Base-by-base conservation (phyloP, 176 grass and related monocot species). In the Oryza punctata region DNA sequence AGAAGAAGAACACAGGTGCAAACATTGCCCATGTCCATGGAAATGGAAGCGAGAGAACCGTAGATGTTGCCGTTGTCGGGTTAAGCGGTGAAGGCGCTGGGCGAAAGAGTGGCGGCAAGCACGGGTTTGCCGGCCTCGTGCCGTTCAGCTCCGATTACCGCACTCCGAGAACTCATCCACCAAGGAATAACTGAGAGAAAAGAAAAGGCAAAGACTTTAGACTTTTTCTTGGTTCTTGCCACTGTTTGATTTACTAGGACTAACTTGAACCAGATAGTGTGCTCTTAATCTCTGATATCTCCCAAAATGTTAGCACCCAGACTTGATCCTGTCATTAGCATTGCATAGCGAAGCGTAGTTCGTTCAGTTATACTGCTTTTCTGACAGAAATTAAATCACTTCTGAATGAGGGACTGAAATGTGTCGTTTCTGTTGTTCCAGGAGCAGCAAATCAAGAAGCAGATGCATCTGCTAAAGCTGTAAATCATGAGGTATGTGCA, bases 111-210 rank as follows among this genome's bases (percentile, higher is more conserved):
- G 78, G 77, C 80, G 49, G 73, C 74, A 78, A 73, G 78, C 18
- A 59, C 70, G 65, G 73, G n/a, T 86, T 78, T 52, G 82, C 70
- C 65, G 79, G 76, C 68, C 85, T 88, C 54, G 77, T 86, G 73
- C 90, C 90, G 69, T 35, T 92, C 82, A 60, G n/a, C 67, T 86
- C 87, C 27, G 93, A 99, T 85, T 96, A 96, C 79, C 66, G 14
- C 67, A 24, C 2, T 29, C 91, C 93, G 19, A 96, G 28, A 89
- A 88, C 85, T 59, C 96, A 99, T 82, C 79, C 85, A 29, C 87
- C 91, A 30, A 78, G 86, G 75, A 92, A 99, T 85, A 99, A 99
- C 93, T 96, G 87, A 90, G 70, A 69, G 70, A 69, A 25, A 12
- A 15, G 3, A 29, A 87, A 91, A 92, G 89, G 89, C 89, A 87